Conservation (phyloP, 1,284 basidiomycete species). For the Volvariella surrecta region DNA sequence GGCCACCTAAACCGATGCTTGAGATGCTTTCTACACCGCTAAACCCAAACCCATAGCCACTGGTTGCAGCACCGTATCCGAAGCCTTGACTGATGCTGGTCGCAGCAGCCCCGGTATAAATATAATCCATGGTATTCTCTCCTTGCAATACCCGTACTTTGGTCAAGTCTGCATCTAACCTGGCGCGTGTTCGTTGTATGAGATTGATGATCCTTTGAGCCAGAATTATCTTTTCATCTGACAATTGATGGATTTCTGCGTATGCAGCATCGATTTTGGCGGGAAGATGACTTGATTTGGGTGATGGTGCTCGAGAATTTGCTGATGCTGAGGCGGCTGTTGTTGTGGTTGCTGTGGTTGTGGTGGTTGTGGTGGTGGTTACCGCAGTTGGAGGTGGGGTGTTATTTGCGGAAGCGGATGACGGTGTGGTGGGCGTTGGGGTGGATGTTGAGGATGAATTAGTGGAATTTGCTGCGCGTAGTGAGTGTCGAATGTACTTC, state of each 20-base stretch:
- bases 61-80: not conserved
- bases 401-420: slow-evolving; percentile 15
- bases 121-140: slow-evolving; percentile 30
- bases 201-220: slow-evolving; percentile 47
- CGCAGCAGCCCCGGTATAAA: slow-evolving; percentile 9
- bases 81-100: not conserved
- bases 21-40: slow-evolving; percentile 14
- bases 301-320: slow-evolving; percentile 21
- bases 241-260: slow-evolving; percentile 42
- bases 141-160: slow-evolving; percentile 51
- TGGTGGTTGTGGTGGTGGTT: slow-evolving; percentile 11
- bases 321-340: slow-evolving; percentile 25
- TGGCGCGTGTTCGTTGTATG: slow-evolving; percentile 40
- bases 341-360: slow-evolving; percentile 1
- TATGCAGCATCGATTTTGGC: slow-evolving; percentile 42
- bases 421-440: slow-evolving; percentile 15
- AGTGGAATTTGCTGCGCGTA: no score
- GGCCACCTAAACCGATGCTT: slow-evolving; percentile 9
- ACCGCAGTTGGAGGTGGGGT: not conserved
- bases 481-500: slow-evolving; percentile 49
- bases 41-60: slow-evolving; percentile 3
- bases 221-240: slow-evolving; percentile 44
- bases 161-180: slow-evolving; percentile 48
- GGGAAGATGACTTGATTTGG: no score
- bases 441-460: no score